Evolutionary conservation across 352 stramenopile genomes (phyloP), one percentile per base, ranked within the genome.

Genomic region (Pythium chondricola): DNA sequence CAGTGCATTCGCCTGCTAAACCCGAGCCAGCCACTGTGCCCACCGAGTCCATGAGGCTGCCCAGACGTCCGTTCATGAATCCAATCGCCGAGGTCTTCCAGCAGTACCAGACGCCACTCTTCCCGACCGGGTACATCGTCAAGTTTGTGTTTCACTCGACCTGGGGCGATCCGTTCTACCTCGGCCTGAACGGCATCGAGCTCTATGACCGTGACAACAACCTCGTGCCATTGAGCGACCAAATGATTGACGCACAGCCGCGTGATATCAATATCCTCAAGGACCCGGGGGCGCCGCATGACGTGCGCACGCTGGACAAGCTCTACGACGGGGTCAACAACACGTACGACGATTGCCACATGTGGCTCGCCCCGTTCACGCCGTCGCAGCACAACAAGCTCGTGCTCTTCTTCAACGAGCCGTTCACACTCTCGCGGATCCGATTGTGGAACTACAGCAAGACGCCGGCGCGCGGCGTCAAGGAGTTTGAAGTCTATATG

Each of bases 381-480:
- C 71, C 74, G 30, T 66, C 71, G 17, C 63, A 80, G 17, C 59
- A 58, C 18, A 93, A 93, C 48, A 81, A 83, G 32, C 56, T 95
- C 22, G 65, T 85, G 10, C 48, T 89, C 18, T 82, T 88, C 35
- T 95, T 90, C 58, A 83, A 95, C 43, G 69, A 81, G 22, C 79
- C 79, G 0, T 61, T 92, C 13, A 74, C 74, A 2, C 51, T 93
- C n/a, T 92, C 81, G 17, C 77, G 75, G 39, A 80, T 93, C 48
- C 78, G 70, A 1, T n/a, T 95, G 14, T 93, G 74, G 74, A 95
- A 95, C 51, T 95, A 95, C 63, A 85, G 65, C 63, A 93, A 92
- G 61, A 93, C 85, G 7, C 76, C 83, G 1, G 35, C 65, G 2
- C 75, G 85, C 6, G 85, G 85, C 17, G 85, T 87, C 0, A 63